Evolutionary conservation across 805 yeast species (phyloP).

Genomic region (Ogataea degrootiae): DNA sequence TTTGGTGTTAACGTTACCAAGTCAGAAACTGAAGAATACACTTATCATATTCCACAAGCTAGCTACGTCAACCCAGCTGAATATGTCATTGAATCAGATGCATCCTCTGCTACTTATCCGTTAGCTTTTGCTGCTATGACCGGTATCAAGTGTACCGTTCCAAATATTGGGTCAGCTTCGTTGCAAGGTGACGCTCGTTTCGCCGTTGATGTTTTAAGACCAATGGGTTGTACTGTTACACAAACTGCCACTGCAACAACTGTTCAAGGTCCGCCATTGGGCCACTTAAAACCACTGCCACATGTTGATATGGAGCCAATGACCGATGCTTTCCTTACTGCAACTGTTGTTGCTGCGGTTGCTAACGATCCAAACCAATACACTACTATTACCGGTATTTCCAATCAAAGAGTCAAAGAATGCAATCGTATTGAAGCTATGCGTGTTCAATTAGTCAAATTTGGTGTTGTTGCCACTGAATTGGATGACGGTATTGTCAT

Average conservation of each 20-base stretch:
- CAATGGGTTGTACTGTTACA: conserved; percentile 90
- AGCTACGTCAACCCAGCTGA: conserved; percentile 73
- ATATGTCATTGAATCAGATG: conserved; percentile 92
- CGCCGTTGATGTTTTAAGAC: conserved; percentile 85
- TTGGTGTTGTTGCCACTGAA: conserved; percentile 83
- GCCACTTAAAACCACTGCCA: conserved; percentile 62
- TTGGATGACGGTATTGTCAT: conserved; percentile 90
- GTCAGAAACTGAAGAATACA: conserved; percentile 67
- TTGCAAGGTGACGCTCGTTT: conserved; percentile 97
- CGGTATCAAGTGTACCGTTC: conserved; percentile 87
- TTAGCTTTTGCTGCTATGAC: conserved; percentile 96
- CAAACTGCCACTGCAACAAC: conserved; percentile 87
- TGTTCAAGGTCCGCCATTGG: conserved; percentile 81
- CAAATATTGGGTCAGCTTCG: conserved; percentile 88
- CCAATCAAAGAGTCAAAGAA: conserved; percentile 96
- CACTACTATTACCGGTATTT: conserved; percentile 90
- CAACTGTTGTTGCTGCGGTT: conserved; percentile 91
- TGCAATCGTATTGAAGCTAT: conserved; percentile 95
- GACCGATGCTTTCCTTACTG: conserved; percentile 98
- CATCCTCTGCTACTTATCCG: conserved; percentile 97
- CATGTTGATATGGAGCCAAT: conserved; percentile 97
- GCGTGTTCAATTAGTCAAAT: conserved; percentile 82
- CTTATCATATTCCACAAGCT: conserved; percentile 88
- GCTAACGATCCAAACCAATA: conserved; percentile 53
- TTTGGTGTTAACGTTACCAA: conserved; percentile 78